A percentile compares a stretch with the other conserved stretches of the same genome.
Evolutionary conservation across 192 early-diverging fungal species (phyloP).

Genomic region (Coemansia javaensis): DNA sequence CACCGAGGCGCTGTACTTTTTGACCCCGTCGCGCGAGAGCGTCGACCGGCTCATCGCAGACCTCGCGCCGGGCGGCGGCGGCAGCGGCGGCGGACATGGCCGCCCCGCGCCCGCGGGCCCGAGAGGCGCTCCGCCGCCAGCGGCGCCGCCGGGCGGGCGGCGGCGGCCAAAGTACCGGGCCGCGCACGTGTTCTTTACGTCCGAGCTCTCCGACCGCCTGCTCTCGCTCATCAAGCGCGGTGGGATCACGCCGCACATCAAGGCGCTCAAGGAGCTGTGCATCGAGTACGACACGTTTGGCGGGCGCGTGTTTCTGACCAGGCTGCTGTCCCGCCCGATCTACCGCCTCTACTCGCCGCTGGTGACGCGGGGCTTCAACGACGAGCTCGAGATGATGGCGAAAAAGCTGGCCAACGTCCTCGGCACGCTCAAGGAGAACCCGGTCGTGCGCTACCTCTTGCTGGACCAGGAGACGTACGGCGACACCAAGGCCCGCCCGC

Average conservation of each 20-base stretch:
- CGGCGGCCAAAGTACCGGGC: conserved; percentile 34
- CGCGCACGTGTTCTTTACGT: conserved; percentile 50
- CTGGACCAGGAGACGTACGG: conserved; percentile 62
- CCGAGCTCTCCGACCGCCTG: conserved; percentile 42
- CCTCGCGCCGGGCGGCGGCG: conserved; percentile 8
- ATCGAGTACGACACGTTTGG: conserved; percentile 47
- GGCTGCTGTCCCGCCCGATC: conserved; percentile 35
- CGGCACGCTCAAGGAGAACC: conserved; percentile 83
- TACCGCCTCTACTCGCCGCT: conserved; percentile 53
- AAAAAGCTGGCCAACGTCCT: conserved; percentile 81
- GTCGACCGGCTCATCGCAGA: conserved; percentile 37
- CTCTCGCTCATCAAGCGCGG: conserved; percentile 34
- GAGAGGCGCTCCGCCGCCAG: not conserved
- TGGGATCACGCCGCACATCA: conserved; percentile 28
- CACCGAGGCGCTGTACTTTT: conserved; percentile 51
- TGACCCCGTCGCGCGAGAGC: conserved; percentile 44
- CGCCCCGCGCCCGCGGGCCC: not conserved
- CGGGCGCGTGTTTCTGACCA: conserved; percentile 38
- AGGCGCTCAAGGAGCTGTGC: conserved; percentile 51
- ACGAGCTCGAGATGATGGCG: conserved; percentile 51
- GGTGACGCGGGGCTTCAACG: conserved; percentile 25
- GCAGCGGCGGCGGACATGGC: not conserved
- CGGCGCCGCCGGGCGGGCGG: not conserved
- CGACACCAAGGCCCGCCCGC: conserved; percentile 66
- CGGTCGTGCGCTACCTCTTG: conserved; percentile 86